Percentiles rank a stretch among this genome's conserved stretches.
phyloP scores from a whole-genome alignment of 169 alveolate genomes.

The Condylostoma magnum region DNA sequence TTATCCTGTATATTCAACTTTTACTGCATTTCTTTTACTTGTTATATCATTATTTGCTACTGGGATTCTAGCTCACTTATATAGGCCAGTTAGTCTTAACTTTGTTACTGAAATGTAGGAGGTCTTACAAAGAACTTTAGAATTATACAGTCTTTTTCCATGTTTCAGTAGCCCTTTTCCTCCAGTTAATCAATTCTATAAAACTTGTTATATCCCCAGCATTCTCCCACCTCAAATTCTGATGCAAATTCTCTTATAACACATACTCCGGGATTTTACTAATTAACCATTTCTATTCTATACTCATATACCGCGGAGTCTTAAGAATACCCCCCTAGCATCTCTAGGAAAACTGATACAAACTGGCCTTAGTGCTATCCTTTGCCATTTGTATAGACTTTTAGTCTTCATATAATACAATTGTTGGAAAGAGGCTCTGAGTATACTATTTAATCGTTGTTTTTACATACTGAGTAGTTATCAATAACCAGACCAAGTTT shows the following conservation, averaged over 20 bases:
- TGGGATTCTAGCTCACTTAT: constrained; percentile 17
- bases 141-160: constrained; percentile 29
- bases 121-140: constrained; percentile 68
- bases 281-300: constrained; percentile 77
- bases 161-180: constrained; percentile 66
- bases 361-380: constrained; percentile 68
- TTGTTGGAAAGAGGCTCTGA: constrained; percentile 62
- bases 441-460: constrained; percentile 63
- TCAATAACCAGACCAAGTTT: constrained; percentile 54
- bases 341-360: constrained; percentile 77
- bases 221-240: constrained; percentile 85
- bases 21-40: no score
- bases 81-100: constrained; percentile 36
- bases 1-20: no score
- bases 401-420: constrained; percentile 81
- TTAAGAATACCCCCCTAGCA: constrained; percentile 61
- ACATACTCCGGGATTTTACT: constrained; percentile 33
- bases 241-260: constrained; percentile 69
- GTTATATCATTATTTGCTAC: no score
- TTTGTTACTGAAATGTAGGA: constrained; percentile 45
- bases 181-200: constrained; percentile 62
- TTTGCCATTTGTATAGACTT: constrained; percentile 85
- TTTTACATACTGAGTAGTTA: constrained; percentile 41
- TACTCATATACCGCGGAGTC: constrained; percentile 74
- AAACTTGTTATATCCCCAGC: constrained; percentile 88